A percentile compares a stretch with the other conserved stretches of the same genome.
Conservation (phyloP, 2,329 filamentous ascomycete species). For the Penicillium sp. region DNA sequence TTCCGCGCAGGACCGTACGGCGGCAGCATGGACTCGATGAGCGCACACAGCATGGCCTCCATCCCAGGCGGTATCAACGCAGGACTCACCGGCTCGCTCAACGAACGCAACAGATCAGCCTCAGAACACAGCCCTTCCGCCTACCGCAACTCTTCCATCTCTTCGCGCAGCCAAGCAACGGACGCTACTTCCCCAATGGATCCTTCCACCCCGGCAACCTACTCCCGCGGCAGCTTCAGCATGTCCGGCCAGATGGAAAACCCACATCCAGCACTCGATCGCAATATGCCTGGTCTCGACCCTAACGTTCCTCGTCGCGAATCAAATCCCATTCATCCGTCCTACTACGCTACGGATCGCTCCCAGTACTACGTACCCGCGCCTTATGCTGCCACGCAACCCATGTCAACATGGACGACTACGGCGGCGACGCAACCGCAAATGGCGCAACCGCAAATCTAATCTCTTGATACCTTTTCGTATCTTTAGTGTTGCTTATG, state of each 20-base stretch:
- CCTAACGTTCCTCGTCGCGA: constrained; percentile 37
- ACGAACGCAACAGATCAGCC: constrained; percentile 38
- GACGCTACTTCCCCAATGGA: constrained; percentile 42
- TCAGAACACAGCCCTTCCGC: constrained; percentile 37
- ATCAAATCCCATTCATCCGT: constrained; percentile 33
- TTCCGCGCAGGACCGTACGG: constrained; percentile 37
- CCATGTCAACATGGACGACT: constrained; percentile 39
- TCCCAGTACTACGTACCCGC: constrained; percentile 36
- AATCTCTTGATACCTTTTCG: constrained; percentile 14
- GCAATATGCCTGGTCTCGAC: constrained; percentile 33
- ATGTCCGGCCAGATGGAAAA: constrained; percentile 35
- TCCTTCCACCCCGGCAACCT: constrained; percentile 36
- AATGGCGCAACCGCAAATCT: constrained; percentile 40
- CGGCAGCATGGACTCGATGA: constrained; percentile 36
- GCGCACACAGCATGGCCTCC: constrained; percentile 31
- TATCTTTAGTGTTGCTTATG: constrained; percentile 5
- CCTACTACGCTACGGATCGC: constrained; percentile 37
- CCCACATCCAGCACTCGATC: constrained; percentile 32
- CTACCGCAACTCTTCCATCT: constrained; percentile 43
- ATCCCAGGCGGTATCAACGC: constrained; percentile 35
- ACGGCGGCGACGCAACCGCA: constrained; percentile 39
- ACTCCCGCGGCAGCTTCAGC: constrained; percentile 40
- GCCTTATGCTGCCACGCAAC: constrained; percentile 33
- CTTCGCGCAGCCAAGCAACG: constrained; percentile 38
- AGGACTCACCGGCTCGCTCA: constrained; percentile 32